Evolutionary conservation across 2,329 filamentous ascomycete genomes (phyloP), one percentile per base, ranked within the genome.

Genomic region (Ascochyta koolunga): DNA sequence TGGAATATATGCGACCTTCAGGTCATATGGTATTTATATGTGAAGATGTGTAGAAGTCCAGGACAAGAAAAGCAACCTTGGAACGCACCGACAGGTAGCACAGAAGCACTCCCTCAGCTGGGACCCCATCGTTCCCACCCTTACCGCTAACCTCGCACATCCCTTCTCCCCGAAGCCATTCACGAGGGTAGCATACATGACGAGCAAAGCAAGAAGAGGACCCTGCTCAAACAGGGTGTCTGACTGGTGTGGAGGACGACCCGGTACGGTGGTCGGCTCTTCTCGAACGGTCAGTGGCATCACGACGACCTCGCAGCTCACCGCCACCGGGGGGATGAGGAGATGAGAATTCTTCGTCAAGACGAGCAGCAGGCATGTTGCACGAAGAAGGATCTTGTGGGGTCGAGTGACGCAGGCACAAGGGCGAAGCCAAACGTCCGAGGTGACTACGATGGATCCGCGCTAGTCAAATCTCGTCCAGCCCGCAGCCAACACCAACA

Each of bases 381-480:
- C 29, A 56, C 53, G 40, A 29, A n/a, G 15, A 31, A 22, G 40
- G 38, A 56, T 41, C 42, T 41, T 47, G 52, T 43, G 46, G 36
- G 37, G 46, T 54, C 51, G 21, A 51, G 53, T 50, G 47, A 56
- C 47, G 47, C 53, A 55, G 47, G 47, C 42, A 56, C 53, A 47
- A 29, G 47, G 41, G 47, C 46, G 46, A 49, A 39, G 25, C 45
- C 35, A 40, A 50, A 48, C 27, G 41, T 38, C 42, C 15, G 18
- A 35, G 49, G 35, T 19, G 35, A 36, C 25, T 49, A 42, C 45
- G 36, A 33, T 45, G 32, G 19, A 27, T 37, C 18, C 15, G 40
- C 45, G 36, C 51, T 54, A 54, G 48, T 19, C 51, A 36, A 31
- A 13, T 37, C 32, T 24, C 7, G 41, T 54, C 40, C 19, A 18